phyloP scores from a whole-genome alignment of 106 monocot species.

The Iris macrosiphon region DNA sequence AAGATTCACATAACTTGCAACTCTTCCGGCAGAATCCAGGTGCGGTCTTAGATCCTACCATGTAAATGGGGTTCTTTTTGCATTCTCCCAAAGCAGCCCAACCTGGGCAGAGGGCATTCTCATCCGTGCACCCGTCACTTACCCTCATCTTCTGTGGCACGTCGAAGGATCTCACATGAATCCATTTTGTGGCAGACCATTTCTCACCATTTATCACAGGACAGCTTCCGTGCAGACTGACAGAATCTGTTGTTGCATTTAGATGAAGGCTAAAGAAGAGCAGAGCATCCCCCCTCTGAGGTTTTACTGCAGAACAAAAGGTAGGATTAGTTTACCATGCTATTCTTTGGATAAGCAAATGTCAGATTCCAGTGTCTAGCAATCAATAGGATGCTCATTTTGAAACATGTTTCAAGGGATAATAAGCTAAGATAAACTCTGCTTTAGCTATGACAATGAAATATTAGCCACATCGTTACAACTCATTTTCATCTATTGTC shows the following conservation, averaged over 20 bases:
- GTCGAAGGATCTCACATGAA: conserved; percentile 68
- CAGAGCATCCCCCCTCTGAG: conserved; percentile 65
- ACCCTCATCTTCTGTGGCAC: not conserved
- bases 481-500: no score
- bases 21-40: conserved; percentile 70
- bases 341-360: no score
- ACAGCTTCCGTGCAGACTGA: conserved; percentile 69
- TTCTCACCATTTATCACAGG: conserved; percentile 77
- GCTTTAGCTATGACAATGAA: no score
- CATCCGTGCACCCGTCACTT: conserved; percentile 29
- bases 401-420: no score
- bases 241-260: conserved; percentile 47
- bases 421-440: no score
- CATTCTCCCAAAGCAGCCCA: conserved; percentile 76
- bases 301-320: conserved; percentile 61
- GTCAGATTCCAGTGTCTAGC: no score
- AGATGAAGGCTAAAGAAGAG: conserved; percentile 81
- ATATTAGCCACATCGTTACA: no score
- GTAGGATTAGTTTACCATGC: no score
- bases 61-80: conserved; percentile 55
- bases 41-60: conserved; percentile 42
- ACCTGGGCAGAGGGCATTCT: conserved; percentile 36
- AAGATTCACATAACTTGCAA: conserved; percentile 40
- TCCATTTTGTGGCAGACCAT: conserved; percentile 86
- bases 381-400: no score